phyloP scores from a whole-genome alignment of 352 stramenopile species.

The Globisporangium perplexum region DNA sequence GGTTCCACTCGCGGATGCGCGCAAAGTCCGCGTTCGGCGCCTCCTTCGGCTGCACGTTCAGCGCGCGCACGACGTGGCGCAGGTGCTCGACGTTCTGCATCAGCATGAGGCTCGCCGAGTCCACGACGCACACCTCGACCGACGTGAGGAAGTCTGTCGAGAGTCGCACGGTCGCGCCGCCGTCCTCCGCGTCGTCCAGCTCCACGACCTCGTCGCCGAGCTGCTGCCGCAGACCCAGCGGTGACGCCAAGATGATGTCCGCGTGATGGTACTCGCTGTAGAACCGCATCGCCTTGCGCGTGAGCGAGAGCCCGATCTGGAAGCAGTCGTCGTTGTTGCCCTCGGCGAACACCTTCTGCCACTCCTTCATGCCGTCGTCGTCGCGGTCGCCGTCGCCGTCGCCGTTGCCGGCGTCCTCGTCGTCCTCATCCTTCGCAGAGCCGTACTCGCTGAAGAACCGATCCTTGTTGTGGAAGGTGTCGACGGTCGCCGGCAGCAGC shows the following conservation, averaged over 20 bases:
- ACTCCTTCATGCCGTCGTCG: slow-evolving; percentile 45
- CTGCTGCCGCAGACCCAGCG: slow-evolving; percentile 60
- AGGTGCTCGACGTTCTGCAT: slow-evolving; percentile 85
- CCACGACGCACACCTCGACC: slow-evolving; percentile 78
- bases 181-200: slow-evolving; percentile 22
- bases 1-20: slow-evolving; percentile 67
- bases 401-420: slow-evolving; percentile 13
- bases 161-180: slow-evolving; percentile 29
- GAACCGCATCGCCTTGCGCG: slow-evolving; percentile 58
- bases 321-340: slow-evolving; percentile 84
- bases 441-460: slow-evolving; percentile 67
- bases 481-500: slow-evolving; percentile 49
- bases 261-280: slow-evolving; percentile 77
- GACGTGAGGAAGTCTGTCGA: slow-evolving; percentile 67
- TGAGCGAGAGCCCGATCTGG: slow-evolving; percentile 67
- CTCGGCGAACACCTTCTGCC: slow-evolving; percentile 62
- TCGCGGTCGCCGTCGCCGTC: slow-evolving; percentile 7
- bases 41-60: slow-evolving; percentile 63
- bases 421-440: slow-evolving; percentile 15
- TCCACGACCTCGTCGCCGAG: slow-evolving; percentile 60
- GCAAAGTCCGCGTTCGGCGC: slow-evolving; percentile 70
- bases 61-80: slow-evolving; percentile 47
- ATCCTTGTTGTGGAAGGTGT: slow-evolving; percentile 72
- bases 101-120: slow-evolving; percentile 67
- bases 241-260: slow-evolving; percentile 72